Conservation (phyloP, 768 basidiomycete genomes). For the Leccinum subtestaceum region DNA sequence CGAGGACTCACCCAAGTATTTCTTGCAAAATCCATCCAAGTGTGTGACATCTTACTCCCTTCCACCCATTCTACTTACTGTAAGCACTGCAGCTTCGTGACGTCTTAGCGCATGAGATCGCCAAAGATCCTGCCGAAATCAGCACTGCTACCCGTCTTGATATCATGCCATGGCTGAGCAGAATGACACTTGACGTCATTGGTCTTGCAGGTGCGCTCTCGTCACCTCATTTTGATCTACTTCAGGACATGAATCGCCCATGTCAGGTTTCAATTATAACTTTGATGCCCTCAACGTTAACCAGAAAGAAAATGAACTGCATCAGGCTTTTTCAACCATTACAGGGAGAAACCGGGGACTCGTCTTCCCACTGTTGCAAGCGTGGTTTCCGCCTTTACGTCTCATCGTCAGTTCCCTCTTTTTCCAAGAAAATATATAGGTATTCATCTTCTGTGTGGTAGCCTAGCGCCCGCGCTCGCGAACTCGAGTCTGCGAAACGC, state of each 20-base stretch:
- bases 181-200: constrained; percentile 36
- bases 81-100: constrained; percentile 38
- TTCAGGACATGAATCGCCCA: background rate
- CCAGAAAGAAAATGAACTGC: constrained; percentile 28
- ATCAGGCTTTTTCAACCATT: constrained; percentile 31
- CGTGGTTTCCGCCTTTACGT: constrained; percentile 36
- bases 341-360: constrained; percentile 2
- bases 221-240: background rate
- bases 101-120: constrained; percentile 36
- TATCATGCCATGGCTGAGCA: constrained; percentile 32
- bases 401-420: constrained; percentile 33
- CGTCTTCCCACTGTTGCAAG: constrained; percentile 33
- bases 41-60: constrained; percentile 15
- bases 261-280: constrained; percentile 37
- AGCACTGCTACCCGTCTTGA: constrained; percentile 22
- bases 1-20: constrained; percentile 56
- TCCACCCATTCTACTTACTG: background rate
- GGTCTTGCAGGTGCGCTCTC: constrained; percentile 35
- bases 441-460: constrained; percentile 4
- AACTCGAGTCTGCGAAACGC: constrained; percentile 27
- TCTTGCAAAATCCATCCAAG: constrained; percentile 51
- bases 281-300: constrained; percentile 31
- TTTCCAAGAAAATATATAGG: background rate
- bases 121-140: constrained; percentile 16
- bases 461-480: constrained; percentile 22